Evolutionary conservation across 2,329 filamentous ascomycete genomes (phyloP), one percentile per base, ranked within the genome.

Genomic region (Penicillium sp.): DNA sequence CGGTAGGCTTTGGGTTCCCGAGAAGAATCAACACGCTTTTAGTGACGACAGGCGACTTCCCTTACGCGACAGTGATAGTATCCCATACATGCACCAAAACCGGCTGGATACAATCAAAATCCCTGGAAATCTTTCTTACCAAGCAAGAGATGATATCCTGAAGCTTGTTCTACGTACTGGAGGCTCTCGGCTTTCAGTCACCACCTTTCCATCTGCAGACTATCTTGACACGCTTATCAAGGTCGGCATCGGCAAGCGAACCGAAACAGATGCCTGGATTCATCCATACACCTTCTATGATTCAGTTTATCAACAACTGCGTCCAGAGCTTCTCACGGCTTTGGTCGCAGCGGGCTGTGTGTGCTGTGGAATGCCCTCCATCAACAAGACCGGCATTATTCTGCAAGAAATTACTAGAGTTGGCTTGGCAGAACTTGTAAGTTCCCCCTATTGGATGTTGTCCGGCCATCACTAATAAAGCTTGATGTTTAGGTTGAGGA

Each of bases 201-300:
- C 64, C 5, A 51, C 64, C 0, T 66, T 66, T 33, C 64, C 64
- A 7, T 66, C 64, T 15, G 42, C 60, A 4, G 62, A 65, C n/a
- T 66, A 66, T 17, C 60, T 66, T 10, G 64, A 66, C 50, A 66
- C 64, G 2, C 53, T 66, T 1, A 66, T 66, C 12, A 66, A 66
- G 28, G 53, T 66, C 24, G 64, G 64, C 0, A 61, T 66, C 19
- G 62, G 62, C 13, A 66, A 66, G 53, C 58, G 64, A 33, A 57
- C 44, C 0, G 64, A 66, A 19, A 64, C 64, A 1, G 64, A 66
- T 28, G 64, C 64, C 13, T 66, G 62, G 62, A 59, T 66, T 28
- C 64, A 66, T 42, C 56, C 56, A 2, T 65, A 65, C 38, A 65
- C 62, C 2, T 66, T 66, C 22, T 63, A 59, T 24, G 60, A 66